Evolutionary conservation across 1,284 basidiomycete species (phyloP).

Genomic region (Ceratobasidium sp.): DNA sequence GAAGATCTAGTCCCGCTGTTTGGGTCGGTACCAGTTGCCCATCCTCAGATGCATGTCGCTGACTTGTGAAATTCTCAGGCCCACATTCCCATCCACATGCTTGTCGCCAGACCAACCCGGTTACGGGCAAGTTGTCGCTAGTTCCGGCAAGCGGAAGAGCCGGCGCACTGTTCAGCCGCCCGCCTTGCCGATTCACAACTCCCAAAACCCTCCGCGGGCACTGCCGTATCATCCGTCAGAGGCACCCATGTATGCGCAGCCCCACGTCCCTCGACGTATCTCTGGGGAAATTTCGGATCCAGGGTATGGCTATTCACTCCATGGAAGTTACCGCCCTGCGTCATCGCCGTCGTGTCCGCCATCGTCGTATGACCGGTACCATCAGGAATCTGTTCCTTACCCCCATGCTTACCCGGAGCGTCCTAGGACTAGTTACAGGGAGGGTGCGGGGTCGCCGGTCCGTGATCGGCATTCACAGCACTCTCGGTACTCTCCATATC

Average conservation of each 20-base stretch:
- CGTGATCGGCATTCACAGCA: slow-evolving; percentile 26
- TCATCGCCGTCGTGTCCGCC: slow-evolving; percentile 34
- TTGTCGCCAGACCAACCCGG: slow-evolving; percentile 81
- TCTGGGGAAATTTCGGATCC: slow-evolving; percentile 36
- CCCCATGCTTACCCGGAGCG: slow-evolving; percentile 11
- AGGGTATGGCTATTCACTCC: slow-evolving; percentile 26
- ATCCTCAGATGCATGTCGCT: slow-evolving; percentile 9
- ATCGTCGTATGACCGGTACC: slow-evolving; percentile 35
- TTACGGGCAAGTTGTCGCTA: slow-evolving; percentile 76
- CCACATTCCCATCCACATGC: slow-evolving; percentile 76
- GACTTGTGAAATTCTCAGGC: slow-evolving; percentile 47
- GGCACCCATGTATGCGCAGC: slow-evolving; percentile 36
- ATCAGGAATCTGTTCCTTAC: slow-evolving; percentile 22
- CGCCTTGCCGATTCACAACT: slow-evolving; percentile 22
- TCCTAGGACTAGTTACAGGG: slow-evolving; percentile 21
- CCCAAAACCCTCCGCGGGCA: slow-evolving; percentile 8
- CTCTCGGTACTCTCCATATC: slow-evolving; percentile 34
- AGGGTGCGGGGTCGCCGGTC: slow-evolving; percentile 31
- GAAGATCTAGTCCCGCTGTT: slow-evolving; percentile 82
- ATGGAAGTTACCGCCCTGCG: slow-evolving; percentile 32
- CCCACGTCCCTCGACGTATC: slow-evolving; percentile 36
- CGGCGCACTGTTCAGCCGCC: slow-evolving; percentile 33
- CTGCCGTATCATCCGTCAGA: slow-evolving; percentile 26
- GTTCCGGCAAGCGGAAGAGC: slow-evolving; percentile 51
- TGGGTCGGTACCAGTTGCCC: slow-evolving; percentile 59